Conservation (phyloP, 2,329 filamentous ascomycete genomes). For the Pseudogymnoascus sp. region DNA sequence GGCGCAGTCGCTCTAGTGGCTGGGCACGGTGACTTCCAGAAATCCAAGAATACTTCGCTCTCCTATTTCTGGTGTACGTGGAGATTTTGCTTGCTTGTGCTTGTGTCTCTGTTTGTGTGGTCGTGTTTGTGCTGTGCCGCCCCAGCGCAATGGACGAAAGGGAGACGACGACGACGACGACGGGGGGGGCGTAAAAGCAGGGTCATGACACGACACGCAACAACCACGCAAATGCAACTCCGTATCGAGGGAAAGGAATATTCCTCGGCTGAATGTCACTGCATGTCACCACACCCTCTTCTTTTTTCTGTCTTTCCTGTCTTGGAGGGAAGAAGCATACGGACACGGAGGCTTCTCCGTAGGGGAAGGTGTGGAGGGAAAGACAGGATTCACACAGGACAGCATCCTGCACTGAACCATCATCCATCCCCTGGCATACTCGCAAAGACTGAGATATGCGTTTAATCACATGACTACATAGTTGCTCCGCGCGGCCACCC, state of each 20-base stretch:
- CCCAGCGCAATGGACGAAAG: background rate
- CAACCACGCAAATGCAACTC: background rate
- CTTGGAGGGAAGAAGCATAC: background rate
- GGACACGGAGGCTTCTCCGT: background rate
- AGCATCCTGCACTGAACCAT: no score
- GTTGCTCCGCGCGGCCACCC: no score
- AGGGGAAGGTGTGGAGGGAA: background rate
- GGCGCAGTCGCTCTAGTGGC: conserved; percentile 6
- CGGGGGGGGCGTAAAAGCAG: background rate
- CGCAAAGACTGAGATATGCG: background rate
- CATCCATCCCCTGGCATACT: background rate
- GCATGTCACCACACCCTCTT: background rate
- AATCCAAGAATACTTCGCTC: conserved; percentile 1
- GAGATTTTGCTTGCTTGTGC: background rate
- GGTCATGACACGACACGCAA: background rate
- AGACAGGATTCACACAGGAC: background rate
- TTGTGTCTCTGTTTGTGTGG: background rate
- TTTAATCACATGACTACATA: background rate
- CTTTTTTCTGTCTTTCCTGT: background rate
- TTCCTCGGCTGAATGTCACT: background rate
- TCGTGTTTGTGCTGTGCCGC: background rate
- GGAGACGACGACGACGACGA: background rate
- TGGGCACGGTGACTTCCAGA: conserved; percentile 4
- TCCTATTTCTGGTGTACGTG: background rate
- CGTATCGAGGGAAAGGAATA: background rate